Percentiles rank a stretch among this genome's conserved stretches.
Evolutionary conservation across 2,329 filamentous ascomycete genomes (phyloP).

Genomic region (Penicillium expansum): DNA sequence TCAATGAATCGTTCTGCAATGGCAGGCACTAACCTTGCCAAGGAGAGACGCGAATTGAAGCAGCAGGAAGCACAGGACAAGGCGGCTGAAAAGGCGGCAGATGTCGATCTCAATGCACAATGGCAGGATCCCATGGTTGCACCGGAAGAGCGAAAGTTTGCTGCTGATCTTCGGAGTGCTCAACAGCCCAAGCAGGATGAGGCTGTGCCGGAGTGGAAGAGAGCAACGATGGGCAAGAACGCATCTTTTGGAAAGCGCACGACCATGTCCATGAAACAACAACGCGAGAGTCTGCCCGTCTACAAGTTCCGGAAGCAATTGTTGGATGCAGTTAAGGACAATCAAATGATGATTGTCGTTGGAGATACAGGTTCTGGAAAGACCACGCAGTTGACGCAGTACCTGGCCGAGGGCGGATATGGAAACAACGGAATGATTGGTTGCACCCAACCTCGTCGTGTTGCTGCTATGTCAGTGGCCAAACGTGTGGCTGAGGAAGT

Average conservation of each 20-base stretch:
- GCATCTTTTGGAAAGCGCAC: slow-evolving; percentile 82
- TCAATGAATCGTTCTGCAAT: slow-evolving; percentile 96
- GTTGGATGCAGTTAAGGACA: slow-evolving; percentile 78
- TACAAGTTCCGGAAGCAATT: slow-evolving; percentile 84
- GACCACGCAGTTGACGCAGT: slow-evolving; percentile 94
- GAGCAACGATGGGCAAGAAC: slow-evolving; percentile 73
- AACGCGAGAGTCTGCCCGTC: slow-evolving; percentile 84
- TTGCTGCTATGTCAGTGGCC: slow-evolving; percentile 95
- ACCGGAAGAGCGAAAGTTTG: slow-evolving; percentile 82
- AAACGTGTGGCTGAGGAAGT: slow-evolving; percentile 97
- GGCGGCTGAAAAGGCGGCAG: slow-evolving; percentile 67
- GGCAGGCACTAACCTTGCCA: slow-evolving; percentile 82
- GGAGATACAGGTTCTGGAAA: slow-evolving; percentile 97
- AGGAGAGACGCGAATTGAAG: slow-evolving; percentile 82
- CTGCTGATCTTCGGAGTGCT: slow-evolving; percentile 73
- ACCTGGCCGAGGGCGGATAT: slow-evolving; percentile 88
- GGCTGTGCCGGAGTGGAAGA: slow-evolving; percentile 88
- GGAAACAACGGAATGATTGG: slow-evolving; percentile 85
- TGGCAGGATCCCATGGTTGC: slow-evolving; percentile 97
- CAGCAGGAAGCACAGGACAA: slow-evolving; percentile 83
- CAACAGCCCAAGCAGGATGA: slow-evolving; percentile 60
- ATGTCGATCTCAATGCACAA: slow-evolving; percentile 81
- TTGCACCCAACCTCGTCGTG: slow-evolving; percentile 94
- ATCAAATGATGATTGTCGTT: slow-evolving; percentile 92
- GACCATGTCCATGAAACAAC: slow-evolving; percentile 88